A percentile compares a stretch with the other conserved stretches of the same genome.
These are phyloP conservation scores for Fusarium chaquense DNA, from an alignment of 2,329 filamentous ascomycete genomes.

Conservation along the genomic window DNA sequence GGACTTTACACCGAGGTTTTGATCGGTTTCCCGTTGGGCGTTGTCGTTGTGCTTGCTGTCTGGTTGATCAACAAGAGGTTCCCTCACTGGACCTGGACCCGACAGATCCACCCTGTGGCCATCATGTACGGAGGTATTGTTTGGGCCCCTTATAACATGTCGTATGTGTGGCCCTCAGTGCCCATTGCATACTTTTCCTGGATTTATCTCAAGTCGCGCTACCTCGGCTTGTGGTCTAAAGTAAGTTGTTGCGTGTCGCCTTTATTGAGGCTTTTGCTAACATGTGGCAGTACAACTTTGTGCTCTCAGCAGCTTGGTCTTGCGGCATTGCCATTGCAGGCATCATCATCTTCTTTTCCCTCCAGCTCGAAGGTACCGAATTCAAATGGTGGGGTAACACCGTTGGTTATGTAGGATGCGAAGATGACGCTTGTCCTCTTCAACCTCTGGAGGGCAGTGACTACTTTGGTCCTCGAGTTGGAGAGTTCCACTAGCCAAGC, in stretches of 20 bases:
- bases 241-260: conserved; percentile 44
- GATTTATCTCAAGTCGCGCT: conserved; percentile 63
- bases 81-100: conserved; percentile 55
- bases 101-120: conserved; percentile 63
- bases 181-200: conserved; percentile 65
- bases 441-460: conserved; percentile 52
- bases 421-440: conserved; percentile 56
- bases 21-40: conserved; percentile 64
- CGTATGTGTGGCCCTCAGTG: conserved; percentile 65
- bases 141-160: conserved; percentile 64
- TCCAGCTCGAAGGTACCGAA: conserved; percentile 59
- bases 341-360: conserved; percentile 66
- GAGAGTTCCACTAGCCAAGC: conserved; percentile 50
- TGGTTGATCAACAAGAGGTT: conserved; percentile 56
- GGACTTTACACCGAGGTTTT: conserved; percentile 63
- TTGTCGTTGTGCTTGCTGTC: conserved; percentile 59
- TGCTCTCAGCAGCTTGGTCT: conserved; percentile 64
- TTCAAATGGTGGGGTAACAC: conserved; percentile 65
- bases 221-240: conserved; percentile 65
- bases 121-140: conserved; percentile 61
- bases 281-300: conserved; percentile 61
- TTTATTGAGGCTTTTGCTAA: conserved; percentile 1
- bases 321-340: conserved; percentile 63
- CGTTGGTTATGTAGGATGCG: conserved; percentile 57
- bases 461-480: conserved; percentile 57